Evolutionary conservation across 306 rosid species (phyloP), one percentile per base, ranked within the genome.

Genomic region (Crataegus laevigata): DNA sequence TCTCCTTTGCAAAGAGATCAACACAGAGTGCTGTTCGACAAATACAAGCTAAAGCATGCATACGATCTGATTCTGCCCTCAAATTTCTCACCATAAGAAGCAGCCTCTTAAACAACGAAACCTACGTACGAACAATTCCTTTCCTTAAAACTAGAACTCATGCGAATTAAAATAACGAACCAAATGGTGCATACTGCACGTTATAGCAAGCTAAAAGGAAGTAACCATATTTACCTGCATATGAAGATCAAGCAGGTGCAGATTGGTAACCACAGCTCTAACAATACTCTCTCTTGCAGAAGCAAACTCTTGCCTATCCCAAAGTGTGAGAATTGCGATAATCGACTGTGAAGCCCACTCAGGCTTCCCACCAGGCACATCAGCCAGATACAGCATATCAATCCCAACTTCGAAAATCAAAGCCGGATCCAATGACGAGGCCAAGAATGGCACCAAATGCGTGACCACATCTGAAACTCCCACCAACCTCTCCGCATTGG

Each of bases 1-100:
- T 96, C 83, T 96, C 99, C 89, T 96, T 96, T 60, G 99, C 99
- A 79, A 96, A 96, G 54, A 96, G 93, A 80, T 96, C 93, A 50
- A 96, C 99, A 79, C 99, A 96, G 58, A 96, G 98, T 79, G 99
- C 97, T 8, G 99, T 96, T 78, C 99, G 87, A 86, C 99, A 96
- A 84, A 96, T 92, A 77, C 97, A 96, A 8, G 99, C 99, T 68
- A 96, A 82, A 32, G 99, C 99, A 73, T 96, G 87, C 99, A 96
- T 96, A 29, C 99, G 98, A 76, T 96, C 99, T 2, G 99, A 96
- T 82, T 96, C 98, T 72, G 98, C 99, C 81, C 99, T 92, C 85
- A 94, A 86, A 86, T 94, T 92, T 79, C 89, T 92, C 85, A 94
- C 99, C 99, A 94, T 92, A 74, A 87, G 77, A 80, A 94, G 99